Base-by-base conservation (phyloP, 345 rosid species). In the Clarkia xantiana region DNA sequence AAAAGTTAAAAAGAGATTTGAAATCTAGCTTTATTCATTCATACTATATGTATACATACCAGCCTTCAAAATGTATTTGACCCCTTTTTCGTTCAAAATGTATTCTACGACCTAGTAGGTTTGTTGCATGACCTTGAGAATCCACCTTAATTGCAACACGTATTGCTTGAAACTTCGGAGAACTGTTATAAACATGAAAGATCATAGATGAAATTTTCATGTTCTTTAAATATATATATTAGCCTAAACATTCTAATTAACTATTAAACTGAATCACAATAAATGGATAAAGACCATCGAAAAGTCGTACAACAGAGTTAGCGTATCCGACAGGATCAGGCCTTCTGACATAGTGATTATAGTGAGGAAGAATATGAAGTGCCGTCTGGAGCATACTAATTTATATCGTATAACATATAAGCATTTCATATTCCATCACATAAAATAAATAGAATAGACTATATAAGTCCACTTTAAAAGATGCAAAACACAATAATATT, bases 361-460 rank as follows among this genome's bases (percentile, higher is more conserved):
- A 59, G 36, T 82, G 20, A 69, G 86, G 20, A 84, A 73, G 77
- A 84, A 75, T 71, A 88, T 88, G 93, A 84, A 73, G 6, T 82
- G 86, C 0, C 75, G 94, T 43, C 84, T 82, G 12, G 93, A 76
- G n/a, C n/a, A n/a, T n/a, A n/a, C n/a, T n/a, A n/a, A n/a, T n/a
- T n/a, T n/a, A n/a, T n/a, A n/a, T n/a, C n/a, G n/a, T n/a, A n/a
- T n/a, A n/a, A n/a, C n/a, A n/a, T n/a, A n/a, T n/a, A n/a, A n/a
- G n/a, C n/a, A n/a, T n/a, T n/a, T n/a, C n/a, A n/a, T n/a, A n/a
- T n/a, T n/a, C n/a, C n/a, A n/a, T n/a, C n/a, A n/a, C n/a, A n/a
- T n/a, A n/a, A n/a, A n/a, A n/a, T n/a, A n/a, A n/a, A n/a, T n/a
- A n/a, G n/a, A n/a, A n/a, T n/a, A n/a, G n/a, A n/a, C n/a, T n/a